Conservation (phyloP, 768 basidiomycete species). For the Boletus vinaceobasis region DNA sequence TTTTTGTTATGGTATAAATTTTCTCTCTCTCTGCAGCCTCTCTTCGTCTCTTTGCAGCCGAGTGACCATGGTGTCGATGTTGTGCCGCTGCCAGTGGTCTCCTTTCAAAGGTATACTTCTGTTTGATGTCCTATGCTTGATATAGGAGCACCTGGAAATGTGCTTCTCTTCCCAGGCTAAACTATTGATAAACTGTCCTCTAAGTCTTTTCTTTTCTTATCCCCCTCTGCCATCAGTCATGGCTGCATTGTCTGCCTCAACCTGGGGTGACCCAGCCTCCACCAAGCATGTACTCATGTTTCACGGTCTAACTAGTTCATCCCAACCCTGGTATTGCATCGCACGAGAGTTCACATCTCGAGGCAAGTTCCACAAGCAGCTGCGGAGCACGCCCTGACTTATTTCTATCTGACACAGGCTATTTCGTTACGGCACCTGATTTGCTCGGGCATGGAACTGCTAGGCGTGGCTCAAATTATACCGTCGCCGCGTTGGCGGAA, state of each 20-base stretch:
- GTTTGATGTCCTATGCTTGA: no score
- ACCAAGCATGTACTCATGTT: slow-evolving; percentile 17
- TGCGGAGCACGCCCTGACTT: not conserved
- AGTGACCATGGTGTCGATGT: no score
- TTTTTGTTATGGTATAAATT: no score
- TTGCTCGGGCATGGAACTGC: slow-evolving; percentile 20
- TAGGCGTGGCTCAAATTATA: slow-evolving; percentile 6
- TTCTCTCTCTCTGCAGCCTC: no score
- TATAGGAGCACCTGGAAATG: no score
- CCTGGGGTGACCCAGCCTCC: slow-evolving; percentile 18
- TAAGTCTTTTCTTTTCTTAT: no score
- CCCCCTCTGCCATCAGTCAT: not conserved
- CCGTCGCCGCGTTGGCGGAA: slow-evolving; percentile 9
- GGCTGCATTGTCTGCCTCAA: slow-evolving; percentile 5
- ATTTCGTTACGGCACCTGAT: slow-evolving; percentile 22
- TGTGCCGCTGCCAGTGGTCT: no score
- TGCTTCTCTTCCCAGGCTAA: no score
- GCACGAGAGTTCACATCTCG: not conserved
- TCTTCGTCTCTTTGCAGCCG: no score
- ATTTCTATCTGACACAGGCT: slow-evolving; percentile 10
- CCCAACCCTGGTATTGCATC: slow-evolving; percentile 13
- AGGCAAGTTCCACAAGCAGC: slow-evolving; percentile 2
- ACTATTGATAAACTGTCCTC: no score
- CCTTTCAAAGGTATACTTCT: no score
- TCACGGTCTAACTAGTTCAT: slow-evolving; percentile 15